These are phyloP conservation scores for Pseudozyma sp. DNA, from an alignment of 1,284 basidiomycete species.

Conservation along the genomic window DNA sequence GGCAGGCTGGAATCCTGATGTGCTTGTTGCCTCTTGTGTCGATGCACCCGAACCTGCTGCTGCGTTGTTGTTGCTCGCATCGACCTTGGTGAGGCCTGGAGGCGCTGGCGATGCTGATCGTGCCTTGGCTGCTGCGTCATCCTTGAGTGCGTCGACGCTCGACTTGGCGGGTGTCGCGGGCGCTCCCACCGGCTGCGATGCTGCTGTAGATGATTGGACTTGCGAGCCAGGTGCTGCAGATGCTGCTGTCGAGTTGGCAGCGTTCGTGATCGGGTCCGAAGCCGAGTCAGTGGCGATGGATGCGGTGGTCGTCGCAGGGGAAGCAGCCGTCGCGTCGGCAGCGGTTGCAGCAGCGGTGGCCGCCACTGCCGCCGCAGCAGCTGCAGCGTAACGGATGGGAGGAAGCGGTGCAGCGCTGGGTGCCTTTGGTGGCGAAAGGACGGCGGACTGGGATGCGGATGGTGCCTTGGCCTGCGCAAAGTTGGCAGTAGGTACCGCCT, in stretches of 20 bases:
- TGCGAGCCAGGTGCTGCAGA: conserved; percentile 18
- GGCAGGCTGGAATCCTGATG: conserved; percentile 52
- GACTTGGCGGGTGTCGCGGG: conserved; percentile 29
- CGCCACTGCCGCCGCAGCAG: conserved; percentile 81
- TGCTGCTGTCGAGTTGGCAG: conserved; percentile 10
- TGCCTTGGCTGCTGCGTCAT: conserved; percentile 26
- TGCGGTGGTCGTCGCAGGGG: conserved; percentile 34
- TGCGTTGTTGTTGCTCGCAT: conserved; percentile 18
- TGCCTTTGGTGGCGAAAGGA: conserved; percentile 57
- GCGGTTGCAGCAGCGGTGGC: conserved; percentile 35
- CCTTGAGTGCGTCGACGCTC: conserved; percentile 26
- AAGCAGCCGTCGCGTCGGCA: conserved; percentile 21
- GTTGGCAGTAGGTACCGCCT: conserved; percentile 79
- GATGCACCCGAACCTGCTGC: conserved; percentile 1
- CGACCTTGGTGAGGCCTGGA: conserved; percentile 36
- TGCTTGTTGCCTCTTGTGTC: conserved; percentile 2
- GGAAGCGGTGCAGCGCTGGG: conserved; percentile 71
- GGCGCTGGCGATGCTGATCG: conserved; percentile 45
- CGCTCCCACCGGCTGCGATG: conserved; percentile 11
- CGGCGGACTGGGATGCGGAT: conserved; percentile 60
- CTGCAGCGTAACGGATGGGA: conserved; percentile 86
- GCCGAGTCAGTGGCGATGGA: conserved; percentile 24
- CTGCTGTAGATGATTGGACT: conserved; percentile 6
- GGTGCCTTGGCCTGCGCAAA: conserved; percentile 75
- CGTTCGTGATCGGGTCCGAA: conserved; percentile 14